Evolutionary conservation across 306 rosid species (phyloP), one percentile per base, ranked within the genome.

Genomic region (Crataegus laevigata): DNA sequence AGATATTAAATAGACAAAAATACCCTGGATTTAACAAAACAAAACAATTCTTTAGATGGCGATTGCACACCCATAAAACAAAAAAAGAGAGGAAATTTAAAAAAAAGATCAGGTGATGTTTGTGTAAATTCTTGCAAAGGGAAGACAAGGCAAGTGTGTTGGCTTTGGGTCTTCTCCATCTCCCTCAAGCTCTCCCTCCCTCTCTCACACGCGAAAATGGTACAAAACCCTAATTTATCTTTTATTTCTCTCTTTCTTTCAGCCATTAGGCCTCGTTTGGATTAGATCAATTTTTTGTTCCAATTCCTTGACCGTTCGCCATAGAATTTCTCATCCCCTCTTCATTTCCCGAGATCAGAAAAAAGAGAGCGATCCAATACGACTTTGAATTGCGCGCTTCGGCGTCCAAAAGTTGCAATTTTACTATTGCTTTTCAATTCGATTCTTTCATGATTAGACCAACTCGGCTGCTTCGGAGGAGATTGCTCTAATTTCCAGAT

Each of bases 351-450:
- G 76, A 79, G 83, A 32, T 51, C 11, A 10, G 57, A 47, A 36
- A 34, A 50, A 6, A 70, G 3, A 42, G 52, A 55, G 88, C 84
- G 91, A 91, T 84, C 88, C 94, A 75, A 86, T 83, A 78, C 26
- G 34, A 52, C 82, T 80, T 84, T 74, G 91, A 87, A 84, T 86
- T 73, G 70, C 75, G 92, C 25, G 84, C 3, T n/a, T 66, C 4
- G 29, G 60, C 63, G 77, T 70, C 67, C 60, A 62, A 15, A 32
- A 57, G 36, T 32, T 62, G 64, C 4, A 34, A 67, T 82, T 67
- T 73, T 66, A 36, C 55, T 22, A 50, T 50, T 50, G 54, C 13
- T 24, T 72, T 26, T 11, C 75, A 29, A 25, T 22, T 38, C 21
- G 79, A 45, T 71, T 38, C 54, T 79, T 81, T 76, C 67, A 68